Evolutionary conservation across 257 asterid genomes (phyloP).

Genomic region (Ilex asprella): DNA sequence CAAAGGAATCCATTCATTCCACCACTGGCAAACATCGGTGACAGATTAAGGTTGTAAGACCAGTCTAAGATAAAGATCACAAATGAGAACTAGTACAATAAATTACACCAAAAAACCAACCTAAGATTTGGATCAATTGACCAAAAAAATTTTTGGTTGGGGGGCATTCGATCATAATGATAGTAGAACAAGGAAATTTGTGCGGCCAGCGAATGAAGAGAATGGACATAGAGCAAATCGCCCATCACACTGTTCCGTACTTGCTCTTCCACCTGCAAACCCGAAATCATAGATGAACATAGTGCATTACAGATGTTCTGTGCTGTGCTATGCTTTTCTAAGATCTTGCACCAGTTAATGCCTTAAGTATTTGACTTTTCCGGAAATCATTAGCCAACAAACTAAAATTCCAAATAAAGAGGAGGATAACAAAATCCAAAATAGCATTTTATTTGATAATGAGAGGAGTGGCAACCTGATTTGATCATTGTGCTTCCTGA

Average conservation of each 20-base stretch:
- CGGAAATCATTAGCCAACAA: no score
- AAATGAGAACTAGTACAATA: conserved; percentile 6
- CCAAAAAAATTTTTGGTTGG: conserved; percentile 34
- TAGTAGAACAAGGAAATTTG: conserved; percentile 52
- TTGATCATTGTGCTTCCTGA: no score
- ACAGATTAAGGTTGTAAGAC: conserved; percentile 12
- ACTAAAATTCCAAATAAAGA: no score
- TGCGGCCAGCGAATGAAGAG: conserved; percentile 58
- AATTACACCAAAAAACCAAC: conserved; percentile 32
- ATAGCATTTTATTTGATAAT: no score
- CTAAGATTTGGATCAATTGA: conserved; percentile 51
- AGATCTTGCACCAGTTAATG: no score
- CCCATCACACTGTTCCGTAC: conserved; percentile 71
- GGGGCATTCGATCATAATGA: conserved; percentile 27
- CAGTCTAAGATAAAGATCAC: conserved; percentile 4
- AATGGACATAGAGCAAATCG: conserved; percentile 79
- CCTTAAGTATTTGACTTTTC: no score
- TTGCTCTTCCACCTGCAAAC: conserved; percentile 71
- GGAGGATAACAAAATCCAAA: conserved; percentile 1
- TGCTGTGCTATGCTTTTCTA: no score
- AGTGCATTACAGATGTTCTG: no score
- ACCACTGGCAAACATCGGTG: conserved; percentile 44
- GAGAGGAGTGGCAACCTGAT: no score
- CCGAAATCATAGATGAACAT: neutral
- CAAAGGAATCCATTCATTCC: conserved; percentile 93